Evolutionary conservation across 441 rosid genomes (phyloP), one percentile per base, ranked within the genome.

Genomic region (Jatropha podagrica): DNA sequence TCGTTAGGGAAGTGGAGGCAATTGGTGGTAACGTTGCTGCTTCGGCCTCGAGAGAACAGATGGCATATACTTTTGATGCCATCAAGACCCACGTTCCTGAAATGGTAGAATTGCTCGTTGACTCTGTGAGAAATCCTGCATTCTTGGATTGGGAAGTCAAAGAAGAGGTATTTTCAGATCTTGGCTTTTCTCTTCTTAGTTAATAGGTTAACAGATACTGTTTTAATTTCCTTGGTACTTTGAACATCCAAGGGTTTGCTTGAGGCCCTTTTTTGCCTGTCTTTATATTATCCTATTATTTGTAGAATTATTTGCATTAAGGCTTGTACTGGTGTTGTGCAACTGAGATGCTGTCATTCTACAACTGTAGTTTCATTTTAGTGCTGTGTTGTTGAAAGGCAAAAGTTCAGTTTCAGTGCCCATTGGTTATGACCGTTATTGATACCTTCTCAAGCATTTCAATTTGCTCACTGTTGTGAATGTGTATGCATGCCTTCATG

Each of bases 91-190:
- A 89, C 84, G 90, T 90, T 27, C 98, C 97, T 71, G 88, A 86
- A 83, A 90, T 94, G 96, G 96, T 92, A 20, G 98, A 96, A 80
- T 82, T 96, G 85, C 96, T 94, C 75, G 59, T 92, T 77, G 98
- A 94, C 79, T 86, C 85, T 74, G 92, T 94, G 74, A 86, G 97
- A 82, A 96, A 94, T 80, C 97, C 96, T 74, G 91, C 85, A 44
- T 94, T 96, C 87, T 81, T 96, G 83, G 95, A 92, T 76, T 96
- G 98, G 98, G 98, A 94, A 82, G 88, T 96, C 69, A 86, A 85
- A 72, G 97, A 94, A 81, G 92, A 94, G 96, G 98, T 96, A 86
- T 67, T 60, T 44, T 37, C 26, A 42, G 20, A 70, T 59, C 32
- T 68, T 69, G 46, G 55, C 56, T 0, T 48, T 58, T 32, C 68